Evolutionary conservation across 2,329 filamentous ascomycete genomes (phyloP).

Genomic region (Ascochyta fabae): DNA sequence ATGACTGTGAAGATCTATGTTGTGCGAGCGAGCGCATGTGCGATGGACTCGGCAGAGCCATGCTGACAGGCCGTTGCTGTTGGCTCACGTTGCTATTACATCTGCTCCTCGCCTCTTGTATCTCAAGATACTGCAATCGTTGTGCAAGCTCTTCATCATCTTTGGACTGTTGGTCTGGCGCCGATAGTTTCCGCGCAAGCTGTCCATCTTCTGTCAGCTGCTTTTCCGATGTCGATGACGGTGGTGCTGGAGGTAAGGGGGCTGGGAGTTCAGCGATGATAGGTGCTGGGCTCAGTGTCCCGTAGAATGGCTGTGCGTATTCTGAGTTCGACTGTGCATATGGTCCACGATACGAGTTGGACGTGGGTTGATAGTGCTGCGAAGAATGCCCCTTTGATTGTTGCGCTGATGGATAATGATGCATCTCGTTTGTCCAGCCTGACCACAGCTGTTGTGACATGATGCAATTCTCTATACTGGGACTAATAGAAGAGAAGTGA

Average conservation of each 20-base stretch:
- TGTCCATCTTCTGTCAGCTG: slow-evolving; percentile 42
- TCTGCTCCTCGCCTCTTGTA: slow-evolving; percentile 29
- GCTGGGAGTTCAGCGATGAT: slow-evolving; percentile 40
- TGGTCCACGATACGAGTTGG: slow-evolving; percentile 5
- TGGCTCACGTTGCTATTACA: slow-evolving; percentile 31
- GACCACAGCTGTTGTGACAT: slow-evolving; percentile 13
- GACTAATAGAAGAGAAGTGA: neutral
- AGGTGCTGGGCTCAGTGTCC: slow-evolving; percentile 7
- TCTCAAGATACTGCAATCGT: slow-evolving; percentile 37
- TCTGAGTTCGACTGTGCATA: slow-evolving; percentile 3
- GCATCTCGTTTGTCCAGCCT: slow-evolving; percentile 17
- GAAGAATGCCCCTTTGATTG: slow-evolving; percentile 19
- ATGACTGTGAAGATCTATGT: slow-evolving; percentile 6
- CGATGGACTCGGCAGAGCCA: slow-evolving; percentile 17
- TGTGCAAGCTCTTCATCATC: slow-evolving; percentile 41
- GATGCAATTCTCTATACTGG: neutral
- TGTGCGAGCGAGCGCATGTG: slow-evolving; percentile 18
- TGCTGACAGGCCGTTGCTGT: slow-evolving; percentile 19
- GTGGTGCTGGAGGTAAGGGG: slow-evolving; percentile 33
- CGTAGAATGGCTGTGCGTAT: slow-evolving; percentile 34
- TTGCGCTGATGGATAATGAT: slow-evolving; percentile 15
- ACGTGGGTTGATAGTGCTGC: slow-evolving; percentile 6
- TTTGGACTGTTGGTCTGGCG: slow-evolving; percentile 36
- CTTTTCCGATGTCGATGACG: slow-evolving; percentile 34
- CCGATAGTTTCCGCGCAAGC: slow-evolving; percentile 37